Base-by-base conservation (phyloP, 163 green algal species). In the Scenedesmus sp. region DNA sequence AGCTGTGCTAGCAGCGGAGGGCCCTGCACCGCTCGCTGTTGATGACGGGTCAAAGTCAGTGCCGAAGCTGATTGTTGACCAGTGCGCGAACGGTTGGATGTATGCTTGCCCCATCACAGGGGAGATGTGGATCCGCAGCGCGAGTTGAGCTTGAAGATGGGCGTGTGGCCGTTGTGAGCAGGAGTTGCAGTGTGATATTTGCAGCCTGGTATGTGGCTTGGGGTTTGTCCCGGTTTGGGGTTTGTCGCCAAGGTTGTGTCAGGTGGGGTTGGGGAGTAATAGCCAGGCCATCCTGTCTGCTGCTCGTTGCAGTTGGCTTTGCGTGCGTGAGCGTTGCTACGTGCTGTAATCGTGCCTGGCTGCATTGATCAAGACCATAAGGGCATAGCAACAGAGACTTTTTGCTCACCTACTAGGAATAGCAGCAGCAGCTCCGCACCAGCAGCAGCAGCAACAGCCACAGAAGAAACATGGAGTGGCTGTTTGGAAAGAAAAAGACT, bases 401-500 rank as follows among this genome's bases (percentile, higher is more conserved):
- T 34, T 60, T 57, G 77, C 77, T 56, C 77, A 57, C n/a, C 46
- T n/a, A n/a, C 77, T 57, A 26, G 81, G 16, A 64, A 26, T 46
- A 85, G 52, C 79, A 85, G 54, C 81, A 86, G 54, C 54, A 46
- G 2, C 77, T 26, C 26, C 77, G 34, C 26, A 26, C 4, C 16
- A 57, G 74, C 34, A 57, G 4, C 8, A 84, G 46, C 77, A 84
- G 77, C 3, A 23, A 16, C 3, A 60, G 34, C 34, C 34, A 52
- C 15, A 76, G 46, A 5, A 79, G 6, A 52, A 91, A 55, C 16
- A 62, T 94, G 88, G 87, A 94, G 23, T 86, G 18, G 34, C 20
- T 94, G 4, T 93, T 94, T 55, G 92, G 92, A 12, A 93, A 93
- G 77, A 84, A 70, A 16, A 94, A 94, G 81, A 94, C 92, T 60